Evolutionary conservation across 2,329 filamentous ascomycete species (phyloP), one percentile per base, ranked within the genome.

Genomic region (Fusarium praegraminearum): DNA sequence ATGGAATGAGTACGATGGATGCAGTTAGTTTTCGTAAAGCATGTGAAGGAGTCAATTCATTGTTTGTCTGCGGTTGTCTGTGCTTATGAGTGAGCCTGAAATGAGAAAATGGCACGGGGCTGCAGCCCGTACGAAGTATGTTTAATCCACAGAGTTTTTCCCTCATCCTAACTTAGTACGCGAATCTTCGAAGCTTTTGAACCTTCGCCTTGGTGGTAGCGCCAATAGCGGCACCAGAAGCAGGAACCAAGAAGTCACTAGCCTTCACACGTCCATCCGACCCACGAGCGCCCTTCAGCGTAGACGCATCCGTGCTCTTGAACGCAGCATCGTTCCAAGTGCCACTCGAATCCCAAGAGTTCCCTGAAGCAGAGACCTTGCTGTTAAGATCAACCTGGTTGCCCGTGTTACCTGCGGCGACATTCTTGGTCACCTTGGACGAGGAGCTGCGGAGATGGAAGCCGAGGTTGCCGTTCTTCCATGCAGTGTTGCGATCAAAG

Each of bases 401-500:
- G 16, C 50, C 55, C 1, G 35, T 53, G 45, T 73, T 73, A 40
- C 45, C 50, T 4, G 76, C 79, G 6, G 82, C 81, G 53, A 84
- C 74, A 60, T 83, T 84, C 47, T 73, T 75, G 8, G 64, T 79
- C 26, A 84, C 68, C 18, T 73, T 79, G 4, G 79, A 78, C 1
- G 76, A 57, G 0, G 68, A 73, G 38, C 68, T 72, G n/a, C 66
- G 52, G n/a, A 72, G 59, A 30, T 73, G 57, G 35, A 73, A 73
- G 2, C 70, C 71, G 7, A 61, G 49, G 11, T 79, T 80, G 7
- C 74, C 78, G 52, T 84, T 84, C 65, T 81, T 81, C 78, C 79
- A 84, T 5, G 83, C 82, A 2, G 82, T 84, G 75, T 83, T 83
- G 56, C 81, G 76, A 13, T 77, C 76, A 35, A 84, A 67, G 5